Evolutionary conservation across 768 basidiomycete species (phyloP).

Genomic region (Xanthoconium purpureum): DNA sequence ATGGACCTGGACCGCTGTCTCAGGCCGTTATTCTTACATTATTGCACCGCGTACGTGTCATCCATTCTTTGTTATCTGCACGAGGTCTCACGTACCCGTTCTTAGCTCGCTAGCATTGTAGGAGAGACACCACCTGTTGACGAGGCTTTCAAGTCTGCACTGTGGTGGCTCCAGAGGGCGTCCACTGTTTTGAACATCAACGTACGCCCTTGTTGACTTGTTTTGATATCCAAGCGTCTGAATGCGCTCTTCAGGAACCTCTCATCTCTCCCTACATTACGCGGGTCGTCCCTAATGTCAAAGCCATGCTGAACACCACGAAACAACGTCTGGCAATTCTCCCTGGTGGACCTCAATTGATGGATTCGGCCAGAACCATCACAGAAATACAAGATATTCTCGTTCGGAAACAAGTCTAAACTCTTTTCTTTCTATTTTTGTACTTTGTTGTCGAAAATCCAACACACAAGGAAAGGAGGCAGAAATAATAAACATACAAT

Average conservation of each 20-base stretch:
- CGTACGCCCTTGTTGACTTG: conserved; percentile 37
- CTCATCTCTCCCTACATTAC: conserved; percentile 79
- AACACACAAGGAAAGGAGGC: background rate
- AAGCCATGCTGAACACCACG: conserved; percentile 70
- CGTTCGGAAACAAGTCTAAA: conserved; percentile 38
- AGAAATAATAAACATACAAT: background rate
- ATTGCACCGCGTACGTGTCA: conserved; percentile 66
- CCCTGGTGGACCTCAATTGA: conserved; percentile 63
- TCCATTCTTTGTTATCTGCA: conserved; percentile 1
- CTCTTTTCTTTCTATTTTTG: background rate
- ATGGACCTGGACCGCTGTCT: conserved; percentile 65
- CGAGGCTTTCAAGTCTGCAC: conserved; percentile 73
- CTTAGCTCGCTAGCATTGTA: conserved; percentile 68
- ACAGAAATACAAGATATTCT: conserved; percentile 75
- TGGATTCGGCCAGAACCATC: conserved; percentile 68
- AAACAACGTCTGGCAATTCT: conserved; percentile 78
- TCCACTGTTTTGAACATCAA: conserved; percentile 69
- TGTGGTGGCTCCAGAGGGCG: conserved; percentile 87
- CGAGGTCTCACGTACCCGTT: background rate
- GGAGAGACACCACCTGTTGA: conserved; percentile 75
- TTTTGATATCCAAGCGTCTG: background rate
- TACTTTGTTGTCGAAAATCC: conserved; percentile 2
- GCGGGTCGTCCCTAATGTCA: conserved; percentile 77
- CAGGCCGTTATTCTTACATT: conserved; percentile 83
- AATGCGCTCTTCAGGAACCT: conserved; percentile 51